phyloP scores from a whole-genome alignment of 2,329 filamentous ascomycete genomes.

The Botrytis medusae region DNA sequence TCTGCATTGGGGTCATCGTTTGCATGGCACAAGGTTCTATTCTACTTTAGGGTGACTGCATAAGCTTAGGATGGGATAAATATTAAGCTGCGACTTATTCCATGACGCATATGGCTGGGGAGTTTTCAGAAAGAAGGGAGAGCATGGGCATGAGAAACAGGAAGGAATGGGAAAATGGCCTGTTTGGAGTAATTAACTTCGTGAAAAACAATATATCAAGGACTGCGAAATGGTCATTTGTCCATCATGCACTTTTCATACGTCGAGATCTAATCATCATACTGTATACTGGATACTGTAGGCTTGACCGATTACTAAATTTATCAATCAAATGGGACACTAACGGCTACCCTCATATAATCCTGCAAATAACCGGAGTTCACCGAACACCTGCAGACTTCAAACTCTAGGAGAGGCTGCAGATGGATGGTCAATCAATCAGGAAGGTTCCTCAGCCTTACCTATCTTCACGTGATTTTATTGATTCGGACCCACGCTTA shows the following conservation, averaged over 20 bases:
- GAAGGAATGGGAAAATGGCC: neutral
- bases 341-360: neutral
- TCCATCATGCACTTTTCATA: neutral
- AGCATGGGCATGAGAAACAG: neutral
- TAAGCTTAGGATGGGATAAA: neutral
- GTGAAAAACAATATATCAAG: neutral
- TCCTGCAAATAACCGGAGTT: neutral
- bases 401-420: slow-evolving; percentile 1
- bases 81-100: neutral
- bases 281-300: neutral
- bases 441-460: slow-evolving; percentile 12
- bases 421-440: neutral
- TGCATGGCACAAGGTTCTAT: neutral
- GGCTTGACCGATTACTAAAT: slow-evolving; percentile 13
- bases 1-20: slow-evolving; percentile 3
- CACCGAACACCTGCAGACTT: slow-evolving; percentile 4
- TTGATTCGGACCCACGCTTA: neutral
- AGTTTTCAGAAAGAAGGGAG: neutral
- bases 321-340: neutral
- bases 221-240: neutral
- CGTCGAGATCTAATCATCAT: neutral
- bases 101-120: neutral
- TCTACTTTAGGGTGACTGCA: neutral
- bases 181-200: neutral
- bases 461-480: slow-evolving; percentile 4